Percentiles rank a stretch among this genome's conserved stretches.
Conservation (phyloP, 2,329 filamentous ascomycete species). For the Alternaria viburni region DNA sequence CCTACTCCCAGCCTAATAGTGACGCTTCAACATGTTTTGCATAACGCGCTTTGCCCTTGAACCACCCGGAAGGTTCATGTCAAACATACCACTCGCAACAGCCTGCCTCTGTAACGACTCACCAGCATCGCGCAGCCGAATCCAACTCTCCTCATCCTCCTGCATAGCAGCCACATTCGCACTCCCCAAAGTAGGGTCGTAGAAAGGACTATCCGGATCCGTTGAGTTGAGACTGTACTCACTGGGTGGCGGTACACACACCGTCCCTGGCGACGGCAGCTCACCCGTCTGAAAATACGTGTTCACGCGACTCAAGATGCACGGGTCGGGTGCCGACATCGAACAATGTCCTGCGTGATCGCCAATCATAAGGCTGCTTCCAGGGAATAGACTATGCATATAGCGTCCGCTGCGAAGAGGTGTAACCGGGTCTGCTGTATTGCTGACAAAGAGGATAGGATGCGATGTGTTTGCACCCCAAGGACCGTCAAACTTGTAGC, state of each 20-base stretch:
- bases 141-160: not conserved
- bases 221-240: constrained; percentile 48
- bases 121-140: constrained; percentile 4
- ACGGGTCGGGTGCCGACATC: constrained; percentile 43
- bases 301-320: constrained; percentile 41
- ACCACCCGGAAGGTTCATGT: constrained; percentile 1
- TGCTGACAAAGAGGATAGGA: constrained; percentile 64
- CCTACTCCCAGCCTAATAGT: not conserved
- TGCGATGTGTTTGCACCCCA: constrained; percentile 53
- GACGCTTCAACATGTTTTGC: not conserved
- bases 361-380: constrained; percentile 53
- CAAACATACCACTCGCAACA: constrained; percentile 10
- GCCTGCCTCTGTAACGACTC: constrained; percentile 1
- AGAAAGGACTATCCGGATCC: constrained; percentile 38
- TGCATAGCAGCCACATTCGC: not conserved
- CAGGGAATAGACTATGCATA: constrained; percentile 52
- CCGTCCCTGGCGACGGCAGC: constrained; percentile 54
- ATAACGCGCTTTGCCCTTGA: not conserved
- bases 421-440: constrained; percentile 66
- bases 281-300: constrained; percentile 51
- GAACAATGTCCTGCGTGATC: constrained; percentile 56
- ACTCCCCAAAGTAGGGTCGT: constrained; percentile 20
- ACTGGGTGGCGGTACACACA: constrained; percentile 52
- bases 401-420: constrained; percentile 56
- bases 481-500: constrained; percentile 38